Evolutionary conservation across 2,329 filamentous ascomycete genomes (phyloP).

Genomic region (Fusarium temperatum): DNA sequence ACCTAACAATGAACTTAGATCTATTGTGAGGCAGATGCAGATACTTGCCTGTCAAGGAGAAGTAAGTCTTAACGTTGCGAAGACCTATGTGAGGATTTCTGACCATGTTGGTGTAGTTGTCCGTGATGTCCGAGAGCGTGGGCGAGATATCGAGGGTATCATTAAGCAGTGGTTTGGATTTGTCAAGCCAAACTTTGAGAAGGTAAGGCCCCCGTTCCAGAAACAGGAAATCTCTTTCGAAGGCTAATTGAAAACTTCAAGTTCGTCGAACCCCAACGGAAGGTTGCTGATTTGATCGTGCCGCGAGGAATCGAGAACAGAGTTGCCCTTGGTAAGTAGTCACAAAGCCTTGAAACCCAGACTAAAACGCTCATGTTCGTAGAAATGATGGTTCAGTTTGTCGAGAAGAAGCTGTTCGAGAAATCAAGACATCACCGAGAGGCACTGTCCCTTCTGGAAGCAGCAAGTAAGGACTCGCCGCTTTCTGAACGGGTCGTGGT

Average conservation of each 20-base stretch:
- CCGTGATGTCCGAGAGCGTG: slow-evolving; percentile 88
- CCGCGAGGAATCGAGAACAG: slow-evolving; percentile 94
- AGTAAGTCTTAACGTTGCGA: slow-evolving; percentile 60
- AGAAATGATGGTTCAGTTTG: slow-evolving; percentile 95
- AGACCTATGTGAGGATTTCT: neutral
- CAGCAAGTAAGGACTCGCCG: slow-evolving; percentile 74
- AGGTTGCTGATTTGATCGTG: slow-evolving; percentile 93
- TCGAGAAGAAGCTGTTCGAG: slow-evolving; percentile 84
- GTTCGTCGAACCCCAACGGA: slow-evolving; percentile 91
- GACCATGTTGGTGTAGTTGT: slow-evolving; percentile 63
- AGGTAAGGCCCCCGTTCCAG: slow-evolving; percentile 51
- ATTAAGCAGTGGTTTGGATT: slow-evolving; percentile 98
- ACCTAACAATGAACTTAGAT: slow-evolving; percentile 62
- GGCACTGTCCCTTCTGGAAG: slow-evolving; percentile 79
- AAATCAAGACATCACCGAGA: slow-evolving; percentile 87
- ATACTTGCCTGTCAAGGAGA: slow-evolving; percentile 90
- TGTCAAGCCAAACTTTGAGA: slow-evolving; percentile 96
- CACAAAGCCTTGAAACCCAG: neutral
- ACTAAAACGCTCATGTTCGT: slow-evolving; percentile 9
- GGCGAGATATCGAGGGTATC: slow-evolving; percentile 90
- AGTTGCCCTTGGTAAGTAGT: slow-evolving; percentile 79
- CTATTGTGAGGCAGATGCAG: slow-evolving; percentile 94
- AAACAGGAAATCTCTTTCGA: neutral
- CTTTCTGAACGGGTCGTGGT: slow-evolving; percentile 79
- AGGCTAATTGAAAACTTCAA: slow-evolving; percentile 42